Percentiles rank a stretch among this genome's conserved stretches.
phyloP scores from a whole-genome alignment of 176 grass and related monocot genomes.

The Elymus sibiricus region DNA sequence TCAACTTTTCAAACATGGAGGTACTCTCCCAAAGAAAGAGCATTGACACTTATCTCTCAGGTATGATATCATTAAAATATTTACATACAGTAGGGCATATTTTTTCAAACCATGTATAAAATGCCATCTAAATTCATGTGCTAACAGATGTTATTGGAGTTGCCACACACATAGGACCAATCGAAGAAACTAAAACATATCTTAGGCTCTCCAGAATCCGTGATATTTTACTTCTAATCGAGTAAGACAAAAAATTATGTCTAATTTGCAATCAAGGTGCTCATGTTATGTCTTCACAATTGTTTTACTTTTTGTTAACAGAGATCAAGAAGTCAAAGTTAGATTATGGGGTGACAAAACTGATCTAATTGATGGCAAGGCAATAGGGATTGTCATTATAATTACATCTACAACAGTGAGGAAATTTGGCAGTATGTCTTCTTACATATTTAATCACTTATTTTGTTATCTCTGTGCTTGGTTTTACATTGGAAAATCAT shows the following conservation, averaged over 20 bases:
- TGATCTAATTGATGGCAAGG: neutral
- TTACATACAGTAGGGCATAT: too few species aligned
- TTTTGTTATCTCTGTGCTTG: neutral
- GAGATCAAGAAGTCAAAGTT: neutral
- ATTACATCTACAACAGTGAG: neutral
- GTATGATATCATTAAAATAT: too few species aligned
- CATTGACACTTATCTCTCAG: too few species aligned
- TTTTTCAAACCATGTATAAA: too few species aligned
- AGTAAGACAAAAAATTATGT: neutral
- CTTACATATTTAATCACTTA: neutral
- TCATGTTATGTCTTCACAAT: neutral
- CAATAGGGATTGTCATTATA: neutral
- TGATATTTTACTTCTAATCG: neutral
- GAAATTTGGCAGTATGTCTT: constrained; percentile 1
- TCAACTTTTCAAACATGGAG: neutral
- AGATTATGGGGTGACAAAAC: neutral
- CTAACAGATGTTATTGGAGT: neutral
- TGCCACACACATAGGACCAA: neutral
- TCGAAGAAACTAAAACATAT: neutral
- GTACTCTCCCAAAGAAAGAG: too few species aligned
- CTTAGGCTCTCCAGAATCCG: neutral
- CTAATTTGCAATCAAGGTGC: neutral
- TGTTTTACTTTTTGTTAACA: neutral
- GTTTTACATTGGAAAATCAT: neutral
- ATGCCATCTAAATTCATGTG: neutral